Percentiles rank a stretch among this genome's conserved stretches.
These are phyloP conservation scores for Castanopsis chinensis DNA, from an alignment of 306 rosid genomes.

Conservation along the genomic window DNA sequence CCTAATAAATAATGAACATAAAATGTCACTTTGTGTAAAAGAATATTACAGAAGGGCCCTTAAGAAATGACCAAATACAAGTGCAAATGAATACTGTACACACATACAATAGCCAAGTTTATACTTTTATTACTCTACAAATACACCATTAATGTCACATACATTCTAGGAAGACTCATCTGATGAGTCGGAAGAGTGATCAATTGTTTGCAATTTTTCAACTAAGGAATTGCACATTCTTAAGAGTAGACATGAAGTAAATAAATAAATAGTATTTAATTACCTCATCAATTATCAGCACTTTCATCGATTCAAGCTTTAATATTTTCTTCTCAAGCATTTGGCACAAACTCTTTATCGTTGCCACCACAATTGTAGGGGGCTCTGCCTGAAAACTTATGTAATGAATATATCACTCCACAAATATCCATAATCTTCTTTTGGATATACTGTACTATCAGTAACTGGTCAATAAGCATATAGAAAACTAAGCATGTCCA, in stretches of 20 bases:
- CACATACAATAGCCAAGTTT: neutral
- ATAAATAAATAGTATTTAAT: neutral
- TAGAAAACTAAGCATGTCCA: neutral
- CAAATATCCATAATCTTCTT: constrained; percentile 2
- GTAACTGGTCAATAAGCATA: constrained; percentile 1
- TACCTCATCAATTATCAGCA: constrained; percentile 94
- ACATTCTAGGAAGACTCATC: neutral
- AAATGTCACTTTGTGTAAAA: constrained; percentile 12
- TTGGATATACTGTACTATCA: neutral
- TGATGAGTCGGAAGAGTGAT: neutral
- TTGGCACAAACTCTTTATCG: constrained; percentile 81
- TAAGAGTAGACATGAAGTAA: neutral
- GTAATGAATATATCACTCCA: constrained; percentile 14
- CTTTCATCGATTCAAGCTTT: constrained; percentile 62
- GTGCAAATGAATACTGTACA: too few species aligned
- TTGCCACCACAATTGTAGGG: constrained; percentile 79
- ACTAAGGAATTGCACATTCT: neutral
- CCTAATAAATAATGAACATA: constrained; percentile 42
- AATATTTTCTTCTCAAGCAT: constrained; percentile 66
- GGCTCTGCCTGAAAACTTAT: constrained; percentile 80
- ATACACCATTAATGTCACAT: neutral
- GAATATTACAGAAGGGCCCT: neutral
- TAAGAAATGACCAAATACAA: neutral
- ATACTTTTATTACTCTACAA: neutral
- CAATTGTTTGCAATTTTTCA: neutral